Base-by-base conservation (phyloP, 805 yeast genomes). In the Wickerhamiella sorbophila region DNA sequence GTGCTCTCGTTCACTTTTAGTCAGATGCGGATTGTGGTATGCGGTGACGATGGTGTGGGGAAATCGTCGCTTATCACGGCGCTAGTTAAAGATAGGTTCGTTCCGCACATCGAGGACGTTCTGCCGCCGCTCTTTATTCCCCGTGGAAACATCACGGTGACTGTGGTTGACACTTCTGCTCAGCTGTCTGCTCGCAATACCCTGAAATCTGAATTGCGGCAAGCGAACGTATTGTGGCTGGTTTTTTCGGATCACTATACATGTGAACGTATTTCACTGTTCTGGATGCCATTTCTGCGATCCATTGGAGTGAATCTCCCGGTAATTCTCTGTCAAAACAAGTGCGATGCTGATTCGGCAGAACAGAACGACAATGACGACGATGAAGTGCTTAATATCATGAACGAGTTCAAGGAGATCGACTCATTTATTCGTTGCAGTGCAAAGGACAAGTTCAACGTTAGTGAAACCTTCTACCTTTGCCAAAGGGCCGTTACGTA, bases 291-390 rank as follows among this genome's bases (percentile, higher is more conserved):
- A 40, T 72, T 79, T 67, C 79, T 91, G 53, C 69, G 99, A 47
- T 83, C 94, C 0, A 68, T 85, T 71, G 99, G 98, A 3, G 85
- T 88, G 44, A 91, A 91, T 55, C 48, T 88, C 12, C 98, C 99
- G 0, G 78, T 91, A n/a, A 84, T 91, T 1, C 63, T 91, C 2
- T 80, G 94, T 60, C 86, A 87, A 42, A 91, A 86, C 59, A 86
- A 84, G 53, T 69, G 77, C 16, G 93, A 82, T 43, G 48, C 57
- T 15, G 40, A 33, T 5, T 42, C 27, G 22, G 31, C 27, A 3
- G 41, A 34, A 12, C 47, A 35, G 18, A 40, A 31, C n/a, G 33
- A 70, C 74, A 51, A 49, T 31, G 33, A 70, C 74, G 52, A 49
- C 31, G 95, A 86, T 38, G 96, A 91, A 53, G 79, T 87, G 61